Conservation (phyloP, 2,329 filamentous ascomycete species). For the Aspergillus quadrilineatus region DNA sequence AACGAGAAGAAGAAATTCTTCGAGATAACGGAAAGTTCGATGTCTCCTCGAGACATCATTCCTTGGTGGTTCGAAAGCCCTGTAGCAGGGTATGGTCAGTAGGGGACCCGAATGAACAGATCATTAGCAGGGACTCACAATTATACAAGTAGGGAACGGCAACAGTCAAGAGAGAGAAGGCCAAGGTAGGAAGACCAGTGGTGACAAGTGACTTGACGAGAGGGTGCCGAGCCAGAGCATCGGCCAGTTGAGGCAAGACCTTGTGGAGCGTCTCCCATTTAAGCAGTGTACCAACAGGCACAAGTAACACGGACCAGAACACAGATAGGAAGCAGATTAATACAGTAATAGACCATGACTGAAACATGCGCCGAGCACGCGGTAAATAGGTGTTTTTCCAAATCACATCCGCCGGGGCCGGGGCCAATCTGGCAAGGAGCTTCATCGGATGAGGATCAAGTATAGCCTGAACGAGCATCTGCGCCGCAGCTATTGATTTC, state of each 20-base stretch:
- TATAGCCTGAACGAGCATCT: slow-evolving; percentile 95
- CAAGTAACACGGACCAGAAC: slow-evolving; percentile 82
- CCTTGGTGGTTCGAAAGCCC: slow-evolving; percentile 84
- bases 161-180: slow-evolving; percentile 83
- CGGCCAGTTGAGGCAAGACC: slow-evolving; percentile 68
- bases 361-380: slow-evolving; percentile 68
- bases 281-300: slow-evolving; percentile 73
- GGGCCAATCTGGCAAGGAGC: slow-evolving; percentile 80
- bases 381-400: slow-evolving; percentile 91
- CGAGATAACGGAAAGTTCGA: slow-evolving; percentile 90
- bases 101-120: background rate
- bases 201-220: slow-evolving; percentile 75
- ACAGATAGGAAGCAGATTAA: slow-evolving; percentile 81
- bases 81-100: slow-evolving; percentile 23
- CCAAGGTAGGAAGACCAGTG: slow-evolving; percentile 81
- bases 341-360: slow-evolving; percentile 79
- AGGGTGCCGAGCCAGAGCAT: slow-evolving; percentile 65
- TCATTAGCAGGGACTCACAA: slow-evolving; percentile 51
- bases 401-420: slow-evolving; percentile 86
- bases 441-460: slow-evolving; percentile 86
- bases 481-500: slow-evolving; percentile 86
- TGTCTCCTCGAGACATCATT: slow-evolving; percentile 90
- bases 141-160: slow-evolving; percentile 93
- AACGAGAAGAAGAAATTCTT: slow-evolving; percentile 99
- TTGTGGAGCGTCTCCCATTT: slow-evolving; percentile 77